These are phyloP conservation scores for Agaricales sp. DNA, from an alignment of 1,284 basidiomycete species.

Conservation along the genomic window DNA sequence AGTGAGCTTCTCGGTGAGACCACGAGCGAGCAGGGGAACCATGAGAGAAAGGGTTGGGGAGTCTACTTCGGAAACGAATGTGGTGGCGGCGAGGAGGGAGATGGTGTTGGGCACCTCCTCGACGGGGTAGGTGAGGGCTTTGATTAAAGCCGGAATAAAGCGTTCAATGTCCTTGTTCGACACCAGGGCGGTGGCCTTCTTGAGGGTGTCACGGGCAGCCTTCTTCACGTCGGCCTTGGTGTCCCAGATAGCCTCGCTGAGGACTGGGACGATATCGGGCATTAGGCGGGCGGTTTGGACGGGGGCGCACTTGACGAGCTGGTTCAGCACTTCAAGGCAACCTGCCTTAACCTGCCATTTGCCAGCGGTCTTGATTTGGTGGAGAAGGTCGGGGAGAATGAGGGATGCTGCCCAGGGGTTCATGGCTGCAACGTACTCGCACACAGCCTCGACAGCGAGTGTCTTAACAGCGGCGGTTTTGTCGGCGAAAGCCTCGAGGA, in stretches of 20 bases:
- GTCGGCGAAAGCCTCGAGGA: constrained; percentile 90
- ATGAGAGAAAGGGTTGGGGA: constrained; percentile 98
- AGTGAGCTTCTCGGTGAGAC: constrained; percentile 91
- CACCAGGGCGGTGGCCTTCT: constrained; percentile 87
- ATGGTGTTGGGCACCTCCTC: constrained; percentile 98
- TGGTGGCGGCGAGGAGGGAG: constrained; percentile 94
- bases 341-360: constrained; percentile 99
- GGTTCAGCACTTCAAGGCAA: constrained; percentile 77
- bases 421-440: constrained; percentile 72
- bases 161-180: constrained; percentile 99
- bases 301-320: constrained; percentile 82
- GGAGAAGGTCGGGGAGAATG: constrained; percentile 84
- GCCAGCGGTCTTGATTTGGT: constrained; percentile 92
- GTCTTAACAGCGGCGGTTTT: constrained; percentile 82
- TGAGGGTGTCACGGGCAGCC: constrained; percentile 90
- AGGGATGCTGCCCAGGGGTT: constrained; percentile 86
- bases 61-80: constrained; percentile 99
- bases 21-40: constrained; percentile 95
- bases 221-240: constrained; percentile 99
- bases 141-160: constrained; percentile 96
- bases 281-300: constrained; percentile 84
- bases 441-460: constrained; percentile 81
- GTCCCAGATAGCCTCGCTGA: constrained; percentile 97
- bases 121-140: constrained; percentile 96
- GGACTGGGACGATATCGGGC: constrained; percentile 94